Evolutionary conservation across 495 filamentous ascomycete species (phyloP).

Genomic region (Polyplosphaeria fusca): DNA sequence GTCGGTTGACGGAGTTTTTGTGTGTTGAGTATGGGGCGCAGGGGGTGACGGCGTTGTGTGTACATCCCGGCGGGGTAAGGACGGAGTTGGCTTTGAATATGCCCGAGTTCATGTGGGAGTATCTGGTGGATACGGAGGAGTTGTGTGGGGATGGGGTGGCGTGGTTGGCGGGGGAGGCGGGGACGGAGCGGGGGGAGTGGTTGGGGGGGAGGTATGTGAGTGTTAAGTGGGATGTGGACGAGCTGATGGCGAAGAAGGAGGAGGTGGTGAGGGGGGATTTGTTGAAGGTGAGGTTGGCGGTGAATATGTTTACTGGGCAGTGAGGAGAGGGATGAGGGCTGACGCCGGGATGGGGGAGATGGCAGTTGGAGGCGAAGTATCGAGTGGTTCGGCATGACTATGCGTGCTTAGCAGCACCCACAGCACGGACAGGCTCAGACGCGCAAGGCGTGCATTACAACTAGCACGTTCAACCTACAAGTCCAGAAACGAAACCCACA

Average conservation of each 20-base stretch:
- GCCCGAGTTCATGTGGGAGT: not conserved
- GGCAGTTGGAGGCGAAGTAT: too few species aligned
- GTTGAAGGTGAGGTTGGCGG: slow-evolving; percentile 25
- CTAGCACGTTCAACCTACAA: too few species aligned
- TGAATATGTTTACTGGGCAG: not conserved
- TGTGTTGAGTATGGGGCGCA: not conserved
- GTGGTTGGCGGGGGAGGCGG: slow-evolving; percentile 17
- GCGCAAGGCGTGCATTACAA: too few species aligned
- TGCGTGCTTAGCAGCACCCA: too few species aligned
- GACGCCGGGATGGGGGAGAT: too few species aligned
- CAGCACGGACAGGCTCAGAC: too few species aligned
- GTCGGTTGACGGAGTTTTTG: slow-evolving; percentile 10
- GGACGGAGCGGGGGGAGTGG: slow-evolving; percentile 25
- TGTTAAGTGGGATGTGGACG: slow-evolving; percentile 22
- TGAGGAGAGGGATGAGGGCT: too few species aligned
- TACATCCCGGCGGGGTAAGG: slow-evolving; percentile 17
- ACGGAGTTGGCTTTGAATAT: slow-evolving; percentile 3
- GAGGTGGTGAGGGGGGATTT: slow-evolving; percentile 10
- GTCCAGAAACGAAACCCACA: too few species aligned
- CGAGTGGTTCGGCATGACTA: too few species aligned
- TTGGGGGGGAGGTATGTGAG: slow-evolving; percentile 22
- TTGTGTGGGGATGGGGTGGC: slow-evolving; percentile 8
- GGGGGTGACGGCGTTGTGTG: not conserved
- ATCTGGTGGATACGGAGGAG: slow-evolving; percentile 4
- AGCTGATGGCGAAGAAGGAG: slow-evolving; percentile 18